Percentiles rank a stretch among this genome's conserved stretches.
Evolutionary conservation across 1,139 yeast genomes (phyloP).

Genomic region (Scheffersomyces illinoinensis): DNA sequence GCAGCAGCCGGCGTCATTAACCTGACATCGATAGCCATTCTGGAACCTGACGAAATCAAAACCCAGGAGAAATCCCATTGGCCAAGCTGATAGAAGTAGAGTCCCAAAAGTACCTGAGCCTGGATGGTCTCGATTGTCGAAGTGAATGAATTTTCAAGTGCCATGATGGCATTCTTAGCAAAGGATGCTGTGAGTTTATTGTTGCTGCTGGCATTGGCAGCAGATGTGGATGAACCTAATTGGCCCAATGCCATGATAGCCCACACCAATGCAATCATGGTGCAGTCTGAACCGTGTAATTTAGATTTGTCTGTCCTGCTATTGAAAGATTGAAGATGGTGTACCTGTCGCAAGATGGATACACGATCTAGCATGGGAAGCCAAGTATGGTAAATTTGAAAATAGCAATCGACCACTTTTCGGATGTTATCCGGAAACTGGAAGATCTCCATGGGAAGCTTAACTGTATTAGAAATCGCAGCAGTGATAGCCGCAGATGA

Average conservation of each 20-base stretch:
- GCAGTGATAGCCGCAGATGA: slow-evolving; percentile 15
- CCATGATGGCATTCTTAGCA: slow-evolving; percentile 22
- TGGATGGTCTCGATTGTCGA: slow-evolving; percentile 28
- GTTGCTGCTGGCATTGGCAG: slow-evolving; percentile 2
- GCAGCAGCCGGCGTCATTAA: slow-evolving; percentile 19
- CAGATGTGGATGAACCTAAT: slow-evolving; percentile 1
- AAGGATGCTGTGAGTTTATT: slow-evolving; percentile 9
- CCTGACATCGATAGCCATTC: slow-evolving; percentile 28
- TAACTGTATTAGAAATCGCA: slow-evolving; percentile 9
- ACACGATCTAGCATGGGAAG: slow-evolving; percentile 24
- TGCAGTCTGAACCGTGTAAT: slow-evolving; percentile 17
- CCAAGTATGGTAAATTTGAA: slow-evolving; percentile 20
- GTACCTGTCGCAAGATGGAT: slow-evolving; percentile 15
- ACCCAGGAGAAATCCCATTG: slow-evolving; percentile 30
- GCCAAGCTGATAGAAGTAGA: slow-evolving; percentile 22
- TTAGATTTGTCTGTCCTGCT: slow-evolving; percentile 2
- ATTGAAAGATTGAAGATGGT: slow-evolving; percentile 4
- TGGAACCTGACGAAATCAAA: slow-evolving; percentile 20
- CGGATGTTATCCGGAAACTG: slow-evolving; percentile 18
- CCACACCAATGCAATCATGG: slow-evolving; percentile 23
- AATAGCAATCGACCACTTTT: slow-evolving; percentile 16
- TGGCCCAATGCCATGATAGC: slow-evolving; percentile 21
- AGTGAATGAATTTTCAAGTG: slow-evolving; percentile 22
- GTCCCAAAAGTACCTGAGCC: slow-evolving; percentile 22
- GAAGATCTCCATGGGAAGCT: slow-evolving; percentile 20